Conservation (phyloP, 176 grass and related monocot species). For the Stipa capillata region DNA sequence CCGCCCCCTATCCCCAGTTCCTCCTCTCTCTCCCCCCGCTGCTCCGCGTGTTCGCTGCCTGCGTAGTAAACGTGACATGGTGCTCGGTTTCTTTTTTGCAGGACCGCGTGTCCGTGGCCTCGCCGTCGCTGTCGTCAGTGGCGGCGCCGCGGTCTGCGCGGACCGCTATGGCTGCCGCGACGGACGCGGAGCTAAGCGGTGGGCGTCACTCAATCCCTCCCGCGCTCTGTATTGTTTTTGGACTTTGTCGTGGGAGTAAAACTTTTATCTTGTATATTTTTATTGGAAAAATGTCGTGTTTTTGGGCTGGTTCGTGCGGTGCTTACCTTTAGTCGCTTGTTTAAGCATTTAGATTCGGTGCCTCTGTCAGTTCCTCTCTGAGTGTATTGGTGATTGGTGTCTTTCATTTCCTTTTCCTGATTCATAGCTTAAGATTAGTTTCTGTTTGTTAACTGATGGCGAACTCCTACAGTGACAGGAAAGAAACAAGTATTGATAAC, state of each 20-base stretch:
- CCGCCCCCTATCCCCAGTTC: no score
- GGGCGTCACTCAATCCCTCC: neutral
- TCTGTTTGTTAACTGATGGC: neutral
- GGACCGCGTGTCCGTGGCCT: no score
- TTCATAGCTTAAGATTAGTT: neutral
- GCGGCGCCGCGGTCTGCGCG: no score
- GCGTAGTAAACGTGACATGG: no score
- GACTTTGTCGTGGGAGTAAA: neutral
- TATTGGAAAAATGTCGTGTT: neutral
- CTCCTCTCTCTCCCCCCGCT: no score
- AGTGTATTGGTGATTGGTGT: neutral
- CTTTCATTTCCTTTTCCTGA: neutral
- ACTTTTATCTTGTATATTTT: neutral
- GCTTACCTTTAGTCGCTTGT: neutral
- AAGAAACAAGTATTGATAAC: slow-evolving; percentile 50
- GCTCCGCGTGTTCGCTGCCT: no score
- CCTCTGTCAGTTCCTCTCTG: neutral
- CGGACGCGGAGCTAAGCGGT: neutral
- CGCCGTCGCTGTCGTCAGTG: no score
- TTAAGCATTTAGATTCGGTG: neutral
- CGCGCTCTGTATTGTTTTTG: neutral
- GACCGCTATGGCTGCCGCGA: no score
- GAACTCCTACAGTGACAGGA: slow-evolving; percentile 6
- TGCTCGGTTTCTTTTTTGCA: no score
- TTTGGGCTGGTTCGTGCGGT: neutral